Base-by-base conservation (phyloP, 192 early-diverging fungal genomes). In the Pilaira anomala region DNA sequence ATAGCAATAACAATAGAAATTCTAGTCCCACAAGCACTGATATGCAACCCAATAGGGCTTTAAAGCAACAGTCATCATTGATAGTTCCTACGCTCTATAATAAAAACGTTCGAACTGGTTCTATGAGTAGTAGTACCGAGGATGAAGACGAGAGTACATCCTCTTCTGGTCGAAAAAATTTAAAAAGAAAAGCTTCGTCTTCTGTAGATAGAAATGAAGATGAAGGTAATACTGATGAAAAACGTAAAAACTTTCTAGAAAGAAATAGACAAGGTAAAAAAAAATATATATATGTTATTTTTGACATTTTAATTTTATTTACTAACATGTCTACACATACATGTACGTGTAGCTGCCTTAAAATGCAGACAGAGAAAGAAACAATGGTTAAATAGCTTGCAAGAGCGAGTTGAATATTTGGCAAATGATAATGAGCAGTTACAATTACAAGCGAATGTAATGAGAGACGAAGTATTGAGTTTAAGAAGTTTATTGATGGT, bases 351-450 rank as follows among this genome's bases (percentile, higher is more conserved):
- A 77, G 94, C 94, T 41, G 94, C 94, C 0, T 76, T 90, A 16
- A 96, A 96, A 79, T 94, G 94, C 65, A 83, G 94, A 11, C 91
- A 92, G 62, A 89, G 92, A 66, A 96, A 96, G 75, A 96, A 96
- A 76, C 80, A 89, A 68, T 94, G 91, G 92, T 78, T 96, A 19
- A 80, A 83, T 55, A 84, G 87, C 58, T 84, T 96, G 41, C 91
- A 96, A 68, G 70, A 76, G 25, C 82, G 76, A 59, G 79, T 81
- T 24, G 80, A 84, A 48, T 83, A 78, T 54, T 65, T 90, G 19
- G 74, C 86, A 1, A 75, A 71, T 24, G 87, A 90, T 36, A 89
- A 89, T 54, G 83, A 88, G 63, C 72, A 68, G 16, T 53, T 91
- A 58, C 80, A 85, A 60, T 64, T 65, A 33, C 82, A 87, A 57